These are phyloP conservation scores for Gossypium mustelinum DNA, from an alignment of 345 rosid genomes.

Conservation along the genomic window DNA sequence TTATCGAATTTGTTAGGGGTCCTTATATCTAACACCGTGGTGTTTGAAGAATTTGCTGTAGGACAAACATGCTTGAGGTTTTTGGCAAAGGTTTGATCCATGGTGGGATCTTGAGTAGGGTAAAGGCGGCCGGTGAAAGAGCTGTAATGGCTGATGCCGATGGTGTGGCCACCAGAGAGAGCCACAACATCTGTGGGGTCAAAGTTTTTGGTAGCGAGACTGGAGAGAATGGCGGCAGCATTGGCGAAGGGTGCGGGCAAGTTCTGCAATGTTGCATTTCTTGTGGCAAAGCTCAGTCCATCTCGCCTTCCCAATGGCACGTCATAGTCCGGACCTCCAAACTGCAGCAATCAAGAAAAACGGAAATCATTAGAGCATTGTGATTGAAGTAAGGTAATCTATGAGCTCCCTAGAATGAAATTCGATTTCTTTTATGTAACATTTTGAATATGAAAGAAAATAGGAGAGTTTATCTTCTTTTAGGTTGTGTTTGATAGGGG, in stretches of 20 bases:
- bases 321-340: constrained; percentile 75
- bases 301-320: constrained; percentile 78
- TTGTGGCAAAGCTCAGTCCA: constrained; percentile 47
- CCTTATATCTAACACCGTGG: constrained; percentile 53
- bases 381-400: too few relatives aligned
- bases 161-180: constrained; percentile 90
- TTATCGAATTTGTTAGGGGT: constrained; percentile 72
- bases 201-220: constrained; percentile 42
- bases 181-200: constrained; percentile 72
- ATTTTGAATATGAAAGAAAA: too few relatives aligned
- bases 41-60: constrained; percentile 30
- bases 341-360: constrained; percentile 29
- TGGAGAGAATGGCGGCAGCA: constrained; percentile 35
- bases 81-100: constrained; percentile 65
- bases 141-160: constrained; percentile 60
- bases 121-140: constrained; percentile 60
- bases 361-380: too few relatives aligned
- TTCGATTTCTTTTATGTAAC: too few relatives aligned
- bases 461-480: too few relatives aligned
- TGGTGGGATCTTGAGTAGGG: constrained; percentile 68
- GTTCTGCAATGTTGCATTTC: constrained; percentile 41
- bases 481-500: too few relatives aligned
- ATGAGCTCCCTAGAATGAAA: too few relatives aligned
- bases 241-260: constrained; percentile 50
- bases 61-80: constrained; percentile 57